Evolutionary conservation across 495 filamentous ascomycete species (phyloP).

Genomic region (Lepidopterella palustris): DNA sequence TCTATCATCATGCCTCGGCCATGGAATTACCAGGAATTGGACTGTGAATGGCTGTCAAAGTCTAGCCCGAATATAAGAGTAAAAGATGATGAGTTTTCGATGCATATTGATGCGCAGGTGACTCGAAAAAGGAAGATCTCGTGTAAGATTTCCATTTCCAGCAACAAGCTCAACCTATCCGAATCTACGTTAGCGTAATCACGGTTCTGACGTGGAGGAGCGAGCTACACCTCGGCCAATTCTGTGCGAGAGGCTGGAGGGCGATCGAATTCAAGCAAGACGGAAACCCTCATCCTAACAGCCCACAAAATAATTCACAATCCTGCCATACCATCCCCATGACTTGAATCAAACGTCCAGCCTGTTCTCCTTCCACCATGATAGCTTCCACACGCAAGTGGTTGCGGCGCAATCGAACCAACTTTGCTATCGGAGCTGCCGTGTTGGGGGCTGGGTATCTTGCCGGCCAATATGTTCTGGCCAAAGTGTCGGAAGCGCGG

Average conservation of each 20-base stretch:
- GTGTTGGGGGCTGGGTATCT: conserved; percentile 86
- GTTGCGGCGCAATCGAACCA: conserved; percentile 86
- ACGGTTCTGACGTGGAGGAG: neutral
- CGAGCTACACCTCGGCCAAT: neutral
- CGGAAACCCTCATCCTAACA: neutral
- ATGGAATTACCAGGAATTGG: too few species aligned
- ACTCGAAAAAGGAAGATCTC: too few species aligned
- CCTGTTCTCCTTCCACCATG: conserved; percentile 45
- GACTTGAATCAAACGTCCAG: neutral
- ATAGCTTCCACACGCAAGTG: conserved; percentile 76
- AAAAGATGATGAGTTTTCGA: too few species aligned
- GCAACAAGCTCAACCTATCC: neutral
- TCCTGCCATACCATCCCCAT: neutral
- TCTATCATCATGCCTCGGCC: too few species aligned
- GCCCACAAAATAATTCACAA: neutral
- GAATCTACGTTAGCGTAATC: neutral
- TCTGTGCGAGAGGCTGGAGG: too few species aligned
- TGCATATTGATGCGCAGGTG: too few species aligned
- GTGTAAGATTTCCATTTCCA: neutral
- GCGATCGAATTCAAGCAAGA: neutral
- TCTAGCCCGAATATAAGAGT: too few species aligned
- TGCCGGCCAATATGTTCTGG: conserved; percentile 83
- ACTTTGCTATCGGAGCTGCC: conserved; percentile 77
- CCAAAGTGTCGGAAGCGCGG: conserved; percentile 82
- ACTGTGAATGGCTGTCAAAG: too few species aligned